Conservation (phyloP, 2,329 filamentous ascomycete species). For the Hypoxylon sp. region DNA sequence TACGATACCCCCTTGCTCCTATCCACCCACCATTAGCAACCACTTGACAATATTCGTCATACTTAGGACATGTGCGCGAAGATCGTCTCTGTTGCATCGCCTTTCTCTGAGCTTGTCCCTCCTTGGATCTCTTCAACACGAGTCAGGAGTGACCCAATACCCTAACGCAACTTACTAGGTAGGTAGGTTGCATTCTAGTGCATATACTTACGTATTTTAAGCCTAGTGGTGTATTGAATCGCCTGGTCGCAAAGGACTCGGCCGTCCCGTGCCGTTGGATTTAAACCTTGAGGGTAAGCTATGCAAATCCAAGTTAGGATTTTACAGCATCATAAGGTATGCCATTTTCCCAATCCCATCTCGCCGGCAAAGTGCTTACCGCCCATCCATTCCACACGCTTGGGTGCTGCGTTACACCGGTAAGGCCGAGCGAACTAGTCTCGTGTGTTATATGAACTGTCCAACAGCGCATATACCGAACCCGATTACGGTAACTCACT, state of each 20-base stretch:
- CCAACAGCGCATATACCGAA: constrained; percentile 35
- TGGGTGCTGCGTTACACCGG: constrained; percentile 40
- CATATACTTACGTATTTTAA: constrained; percentile 8
- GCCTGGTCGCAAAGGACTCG: constrained; percentile 26
- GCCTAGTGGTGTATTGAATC: constrained; percentile 25
- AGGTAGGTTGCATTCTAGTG: constrained; percentile 31
- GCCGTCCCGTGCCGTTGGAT: constrained; percentile 47
- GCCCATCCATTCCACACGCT: constrained; percentile 26
- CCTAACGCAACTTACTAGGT: constrained; percentile 23
- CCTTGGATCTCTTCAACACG: constrained; percentile 28
- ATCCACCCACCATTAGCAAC: constrained; percentile 25
- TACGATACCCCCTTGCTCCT: constrained; percentile 23
- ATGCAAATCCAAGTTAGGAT: constrained; percentile 15
- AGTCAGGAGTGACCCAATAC: constrained; percentile 35
- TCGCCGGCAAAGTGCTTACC: constrained; percentile 39
- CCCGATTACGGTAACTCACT: constrained; percentile 37
- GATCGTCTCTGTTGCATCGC: constrained; percentile 34
- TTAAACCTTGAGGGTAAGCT: constrained; percentile 39
- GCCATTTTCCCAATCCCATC: constrained; percentile 3
- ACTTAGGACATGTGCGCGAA: constrained; percentile 21
- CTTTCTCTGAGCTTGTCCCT: constrained; percentile 5
- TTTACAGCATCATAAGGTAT: background rate
- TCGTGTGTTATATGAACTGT: constrained; percentile 25
- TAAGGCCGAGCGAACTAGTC: constrained; percentile 41
- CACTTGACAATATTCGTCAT: constrained; percentile 34